A percentile compares a stretch with the other conserved stretches of the same genome.
phyloP scores from a whole-genome alignment of 2,329 filamentous ascomycete species.

The Calcarisporium arbuscula region DNA sequence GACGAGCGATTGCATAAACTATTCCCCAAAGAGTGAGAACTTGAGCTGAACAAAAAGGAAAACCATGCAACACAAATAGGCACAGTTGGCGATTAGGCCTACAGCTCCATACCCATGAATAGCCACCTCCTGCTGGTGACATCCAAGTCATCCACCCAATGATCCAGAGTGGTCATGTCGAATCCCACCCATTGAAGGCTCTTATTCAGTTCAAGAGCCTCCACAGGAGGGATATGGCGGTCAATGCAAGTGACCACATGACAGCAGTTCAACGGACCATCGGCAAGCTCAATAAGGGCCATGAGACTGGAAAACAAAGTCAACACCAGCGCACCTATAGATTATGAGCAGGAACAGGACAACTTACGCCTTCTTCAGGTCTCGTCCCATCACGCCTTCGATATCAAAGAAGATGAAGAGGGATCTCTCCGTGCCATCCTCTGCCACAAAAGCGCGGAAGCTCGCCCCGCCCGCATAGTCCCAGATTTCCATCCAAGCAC shows the following conservation, averaged over 20 bases:
- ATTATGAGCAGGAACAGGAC: neutral
- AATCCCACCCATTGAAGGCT: conserved; percentile 94
- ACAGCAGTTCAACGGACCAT: conserved; percentile 67
- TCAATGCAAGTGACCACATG: conserved; percentile 78
- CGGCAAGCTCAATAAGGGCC: conserved; percentile 82
- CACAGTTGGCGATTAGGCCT: conserved; percentile 48
- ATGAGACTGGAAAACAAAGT: conserved; percentile 55
- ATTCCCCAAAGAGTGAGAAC: conserved; percentile 2
- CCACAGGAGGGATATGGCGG: conserved; percentile 55
- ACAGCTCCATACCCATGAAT: conserved; percentile 84
- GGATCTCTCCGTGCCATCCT: conserved; percentile 62
- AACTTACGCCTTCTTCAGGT: conserved; percentile 81
- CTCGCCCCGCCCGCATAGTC: conserved; percentile 79
- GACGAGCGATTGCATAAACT: neutral
- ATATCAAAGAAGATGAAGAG: conserved; percentile 84
- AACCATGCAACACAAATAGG: conserved; percentile 11
- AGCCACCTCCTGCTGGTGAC: conserved; percentile 74
- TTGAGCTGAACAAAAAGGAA: conserved; percentile 12
- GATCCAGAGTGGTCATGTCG: conserved; percentile 71
- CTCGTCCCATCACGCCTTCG: conserved; percentile 60
- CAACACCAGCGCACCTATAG: neutral
- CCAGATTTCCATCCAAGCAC: conserved; percentile 70
- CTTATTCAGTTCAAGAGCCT: conserved; percentile 63
- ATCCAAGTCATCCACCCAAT: conserved; percentile 60
- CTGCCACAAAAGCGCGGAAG: conserved; percentile 79